A percentile compares a stretch with the other conserved stretches of the same genome.
These are phyloP conservation scores for Fusarium napiforme DNA, from an alignment of 2,329 filamentous ascomycete genomes.

Conservation along the genomic window DNA sequence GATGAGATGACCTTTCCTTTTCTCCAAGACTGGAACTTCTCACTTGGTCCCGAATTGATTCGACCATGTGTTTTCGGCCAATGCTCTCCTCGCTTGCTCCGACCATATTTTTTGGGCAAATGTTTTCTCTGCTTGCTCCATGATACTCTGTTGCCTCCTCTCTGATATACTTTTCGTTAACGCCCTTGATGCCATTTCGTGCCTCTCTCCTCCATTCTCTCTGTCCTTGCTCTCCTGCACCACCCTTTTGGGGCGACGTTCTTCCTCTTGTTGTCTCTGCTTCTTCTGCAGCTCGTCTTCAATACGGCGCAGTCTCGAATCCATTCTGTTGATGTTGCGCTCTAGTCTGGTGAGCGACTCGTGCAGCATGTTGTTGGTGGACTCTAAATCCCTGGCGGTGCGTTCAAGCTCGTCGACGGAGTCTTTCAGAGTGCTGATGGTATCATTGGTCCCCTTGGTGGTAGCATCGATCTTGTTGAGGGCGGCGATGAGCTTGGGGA, in stretches of 20 bases:
- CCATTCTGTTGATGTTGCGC: not conserved
- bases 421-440: no score
- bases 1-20: not conserved
- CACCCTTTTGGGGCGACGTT: no score
- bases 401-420: not conserved
- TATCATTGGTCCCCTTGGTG: rapidly evolving
- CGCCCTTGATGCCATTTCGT: not conserved
- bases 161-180: not conserved
- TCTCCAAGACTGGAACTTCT: not conserved
- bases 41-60: not conserved
- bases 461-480: rapidly evolving
- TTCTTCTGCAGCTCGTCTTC: not conserved
- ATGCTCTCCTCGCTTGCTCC: not conserved
- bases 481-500: not conserved
- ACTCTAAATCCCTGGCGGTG: not conserved
- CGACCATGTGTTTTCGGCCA: no score
- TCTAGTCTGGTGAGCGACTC: not conserved
- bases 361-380: not conserved
- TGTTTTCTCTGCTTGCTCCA: not conserved
- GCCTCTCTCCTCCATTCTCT: not conserved
- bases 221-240: not conserved
- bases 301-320: not conserved
- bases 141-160: not conserved
- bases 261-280: not conserved
- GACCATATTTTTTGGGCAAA: no score